Conservation (phyloP, 148 eudicot genomes). For the Cornus florida region DNA sequence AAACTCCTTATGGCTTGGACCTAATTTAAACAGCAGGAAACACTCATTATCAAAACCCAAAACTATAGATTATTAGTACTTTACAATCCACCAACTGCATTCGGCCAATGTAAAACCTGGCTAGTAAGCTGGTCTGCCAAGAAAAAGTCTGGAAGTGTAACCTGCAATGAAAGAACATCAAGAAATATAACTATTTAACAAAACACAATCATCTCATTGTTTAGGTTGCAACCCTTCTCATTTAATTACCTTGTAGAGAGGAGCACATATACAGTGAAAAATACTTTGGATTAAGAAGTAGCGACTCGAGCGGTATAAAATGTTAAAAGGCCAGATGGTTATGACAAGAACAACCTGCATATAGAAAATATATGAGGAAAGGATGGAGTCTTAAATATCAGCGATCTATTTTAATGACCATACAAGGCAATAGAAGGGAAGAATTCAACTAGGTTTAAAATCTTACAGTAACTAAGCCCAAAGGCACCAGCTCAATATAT, state of each 20-base stretch:
- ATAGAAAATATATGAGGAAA: background rate
- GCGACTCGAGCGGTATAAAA: conserved; percentile 35
- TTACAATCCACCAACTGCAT: background rate
- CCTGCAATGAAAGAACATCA: conserved; percentile 25
- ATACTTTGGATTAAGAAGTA: conserved; percentile 26
- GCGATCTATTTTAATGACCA: too few relatives aligned
- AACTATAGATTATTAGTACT: too few relatives aligned
- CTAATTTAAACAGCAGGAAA: conserved; percentile 16
- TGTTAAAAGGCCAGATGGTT: conserved; percentile 27
- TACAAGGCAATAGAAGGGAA: too few relatives aligned
- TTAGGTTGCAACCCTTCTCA: background rate
- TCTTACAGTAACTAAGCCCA: conserved; percentile 30
- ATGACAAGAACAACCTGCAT: conserved; percentile 27
- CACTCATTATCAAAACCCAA: background rate
- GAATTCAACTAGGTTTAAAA: too few relatives aligned
- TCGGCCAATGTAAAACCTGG: conserved; percentile 26
- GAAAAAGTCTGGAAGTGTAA: conserved; percentile 50
- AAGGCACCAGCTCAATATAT: conserved; percentile 28
- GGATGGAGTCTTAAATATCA: too few relatives aligned
- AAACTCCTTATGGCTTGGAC: conserved; percentile 46
- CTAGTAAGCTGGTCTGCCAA: conserved; percentile 54
- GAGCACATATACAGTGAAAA: conserved; percentile 41
- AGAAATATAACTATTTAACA: background rate
- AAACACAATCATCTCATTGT: background rate
- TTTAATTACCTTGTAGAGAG: conserved; percentile 31